These are phyloP conservation scores for Suhomyces faveliae DNA, from an alignment of 805 yeast species.

Conservation along the genomic window DNA sequence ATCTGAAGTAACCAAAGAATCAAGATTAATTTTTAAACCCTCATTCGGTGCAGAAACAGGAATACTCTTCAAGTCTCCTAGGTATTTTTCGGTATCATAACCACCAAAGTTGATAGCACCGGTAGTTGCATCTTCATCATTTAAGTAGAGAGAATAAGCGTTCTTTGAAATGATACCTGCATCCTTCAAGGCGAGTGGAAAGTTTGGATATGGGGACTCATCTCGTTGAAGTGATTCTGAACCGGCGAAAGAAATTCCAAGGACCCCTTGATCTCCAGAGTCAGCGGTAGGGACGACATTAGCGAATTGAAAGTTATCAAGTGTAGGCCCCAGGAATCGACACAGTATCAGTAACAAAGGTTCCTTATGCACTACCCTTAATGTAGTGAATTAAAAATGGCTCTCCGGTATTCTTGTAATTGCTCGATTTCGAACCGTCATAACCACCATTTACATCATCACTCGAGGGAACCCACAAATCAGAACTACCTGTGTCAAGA, in stretches of 20 bases:
- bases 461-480: constrained; percentile 8
- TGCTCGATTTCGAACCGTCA: constrained; percentile 9
- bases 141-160: constrained; percentile 25
- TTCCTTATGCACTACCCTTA: constrained; percentile 3
- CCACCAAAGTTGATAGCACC: constrained; percentile 32
- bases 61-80: constrained; percentile 14
- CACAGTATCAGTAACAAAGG: constrained; percentile 8
- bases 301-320: constrained; percentile 10
- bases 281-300: constrained; percentile 8
- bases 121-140: constrained; percentile 12
- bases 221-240: background rate
- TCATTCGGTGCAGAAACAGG: background rate
- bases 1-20: background rate
- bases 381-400: constrained; percentile 6
- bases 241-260: constrained; percentile 8
- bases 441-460: background rate
- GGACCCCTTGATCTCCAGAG: constrained; percentile 9
- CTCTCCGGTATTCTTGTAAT: constrained; percentile 1
- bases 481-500: constrained; percentile 14
- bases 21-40: too few species aligned
- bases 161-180: constrained; percentile 25
- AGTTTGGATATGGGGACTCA: constrained; percentile 7
- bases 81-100: constrained; percentile 24
- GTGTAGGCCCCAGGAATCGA: constrained; percentile 6
- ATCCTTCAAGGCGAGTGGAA: constrained; percentile 22